Evolutionary conservation across 768 basidiomycete species (phyloP).

Genomic region (Kwoniella europaea): DNA sequence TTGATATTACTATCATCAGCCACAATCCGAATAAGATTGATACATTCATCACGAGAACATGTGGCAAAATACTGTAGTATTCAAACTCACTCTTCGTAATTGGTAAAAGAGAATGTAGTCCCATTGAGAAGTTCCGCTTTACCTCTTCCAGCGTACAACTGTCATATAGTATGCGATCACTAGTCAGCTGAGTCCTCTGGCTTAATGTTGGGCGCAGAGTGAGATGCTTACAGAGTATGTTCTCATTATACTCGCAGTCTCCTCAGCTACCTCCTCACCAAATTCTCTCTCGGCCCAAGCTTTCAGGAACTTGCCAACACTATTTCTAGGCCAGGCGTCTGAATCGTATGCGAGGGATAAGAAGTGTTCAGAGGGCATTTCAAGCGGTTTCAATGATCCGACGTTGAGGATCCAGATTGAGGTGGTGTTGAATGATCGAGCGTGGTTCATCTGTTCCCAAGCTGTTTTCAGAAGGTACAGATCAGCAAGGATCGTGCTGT

Average conservation of each 20-base stretch:
- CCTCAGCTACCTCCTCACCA: constrained; percentile 60
- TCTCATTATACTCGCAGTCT: constrained; percentile 64
- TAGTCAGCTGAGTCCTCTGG: too few species aligned
- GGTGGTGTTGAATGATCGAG: constrained; percentile 67
- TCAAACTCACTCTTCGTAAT: constrained; percentile 70
- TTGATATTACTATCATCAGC: too few species aligned
- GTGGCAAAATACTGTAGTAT: not conserved
- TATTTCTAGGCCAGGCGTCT: constrained; percentile 65
- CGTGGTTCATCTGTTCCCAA: constrained; percentile 73
- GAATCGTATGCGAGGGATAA: constrained; percentile 69
- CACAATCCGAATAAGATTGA: too few species aligned
- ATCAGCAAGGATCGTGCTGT: not conserved
- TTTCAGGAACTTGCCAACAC: constrained; percentile 64
- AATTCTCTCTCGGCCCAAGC: constrained; percentile 73
- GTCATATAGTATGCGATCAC: not conserved
- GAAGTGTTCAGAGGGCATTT: constrained; percentile 74
- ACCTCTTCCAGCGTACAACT: constrained; percentile 60
- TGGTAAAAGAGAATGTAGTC: constrained; percentile 68
- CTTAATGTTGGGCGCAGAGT: not conserved
- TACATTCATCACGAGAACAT: too few species aligned
- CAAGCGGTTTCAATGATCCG: constrained; percentile 76
- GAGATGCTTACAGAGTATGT: constrained; percentile 35
- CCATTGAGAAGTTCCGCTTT: constrained; percentile 71
- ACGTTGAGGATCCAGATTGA: constrained; percentile 76
- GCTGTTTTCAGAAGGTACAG: constrained; percentile 56